Base-by-base conservation (phyloP, 495 filamentous ascomycete species). In the Aspergillus conjunctus region DNA sequence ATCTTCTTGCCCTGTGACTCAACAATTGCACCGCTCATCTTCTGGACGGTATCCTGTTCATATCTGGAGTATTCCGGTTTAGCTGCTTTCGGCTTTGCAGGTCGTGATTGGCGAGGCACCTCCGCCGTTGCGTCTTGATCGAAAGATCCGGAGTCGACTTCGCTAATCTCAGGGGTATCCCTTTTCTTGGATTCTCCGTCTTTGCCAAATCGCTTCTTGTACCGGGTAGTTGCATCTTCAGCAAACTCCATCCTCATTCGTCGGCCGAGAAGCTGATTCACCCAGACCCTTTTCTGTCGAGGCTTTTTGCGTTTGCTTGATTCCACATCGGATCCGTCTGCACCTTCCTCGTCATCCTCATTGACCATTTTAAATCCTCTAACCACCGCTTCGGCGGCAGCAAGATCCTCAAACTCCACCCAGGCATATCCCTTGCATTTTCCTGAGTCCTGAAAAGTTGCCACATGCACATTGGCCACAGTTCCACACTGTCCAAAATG, bases 391-490 rank as follows among this genome's bases (percentile, higher is more conserved):
- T 85, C 79, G 0, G 90, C 91, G 0, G 87, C 83, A 18, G 89
- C 87, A 17, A 91, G 63, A 22, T 91, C 87, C 68, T 87, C 86
- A 76, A 98, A 99, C 41, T 88, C 88, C 50, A 98, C 86, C 90
- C 94, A 98, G 18, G 88, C 93, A 79, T 90, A 99, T 1, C 94
- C 94, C 78, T 97, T 97, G 79, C 95, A 98, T 77, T 98, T 98
- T 26, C 94, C 95, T 41, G 87, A 86, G 68, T 99, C 95, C 71
- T 98, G 91, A 68, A 99, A 99, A 0, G 93, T 96, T 3, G 95
- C 95, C 49, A 96, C 76, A 71, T 93, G 91, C 63, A 92, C 80
- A 74, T 88, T 88, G 34, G 80, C 76, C 56, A 99, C 81, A 50
- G 85, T 82, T 43, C 94, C 94, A 67, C 93, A 97, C 67, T 86